Conservation (phyloP, 441 rosid species). For the Euphorbia corollata region DNA sequence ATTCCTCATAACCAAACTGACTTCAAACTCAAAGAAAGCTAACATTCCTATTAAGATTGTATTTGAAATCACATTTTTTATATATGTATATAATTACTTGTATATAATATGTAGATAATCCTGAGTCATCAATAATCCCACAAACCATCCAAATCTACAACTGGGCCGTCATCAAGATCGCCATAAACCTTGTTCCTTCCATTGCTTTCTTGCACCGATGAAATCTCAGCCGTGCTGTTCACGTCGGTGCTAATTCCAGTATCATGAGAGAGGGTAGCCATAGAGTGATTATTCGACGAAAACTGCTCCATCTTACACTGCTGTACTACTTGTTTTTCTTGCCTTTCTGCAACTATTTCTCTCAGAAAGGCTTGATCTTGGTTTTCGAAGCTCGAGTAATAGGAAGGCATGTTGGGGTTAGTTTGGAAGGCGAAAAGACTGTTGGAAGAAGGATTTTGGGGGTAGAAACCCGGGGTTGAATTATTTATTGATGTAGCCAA, state of each 20-base stretch:
- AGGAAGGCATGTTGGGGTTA: conserved; percentile 15
- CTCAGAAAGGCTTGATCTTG: conserved; percentile 22
- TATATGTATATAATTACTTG: not conserved
- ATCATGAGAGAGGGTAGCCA: conserved; percentile 56
- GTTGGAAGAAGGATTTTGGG: conserved; percentile 28
- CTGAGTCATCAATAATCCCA: conserved; percentile 42
- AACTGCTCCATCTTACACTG: conserved; percentile 61
- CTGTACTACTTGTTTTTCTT: not conserved
- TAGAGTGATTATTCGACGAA: conserved; percentile 45
- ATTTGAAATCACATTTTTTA: too few species aligned
- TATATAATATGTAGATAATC: too few species aligned
- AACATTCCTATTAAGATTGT: not conserved
- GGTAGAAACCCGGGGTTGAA: conserved; percentile 21
- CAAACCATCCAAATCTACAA: conserved; percentile 26
- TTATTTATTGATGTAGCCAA: conserved; percentile 6
- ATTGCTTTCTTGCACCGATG: conserved; percentile 34
- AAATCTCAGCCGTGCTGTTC: conserved; percentile 55
- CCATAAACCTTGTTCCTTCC: conserved; percentile 30
- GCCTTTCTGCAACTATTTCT: conserved; percentile 15
- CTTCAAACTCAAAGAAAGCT: not conserved
- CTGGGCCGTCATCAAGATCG: conserved; percentile 20
- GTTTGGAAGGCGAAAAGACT: conserved; percentile 29
- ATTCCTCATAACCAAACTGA: not conserved
- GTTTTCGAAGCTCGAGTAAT: conserved; percentile 17
- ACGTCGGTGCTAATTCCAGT: conserved; percentile 57